Conservation (phyloP, 805 yeast species). For the Candida maesae region DNA sequence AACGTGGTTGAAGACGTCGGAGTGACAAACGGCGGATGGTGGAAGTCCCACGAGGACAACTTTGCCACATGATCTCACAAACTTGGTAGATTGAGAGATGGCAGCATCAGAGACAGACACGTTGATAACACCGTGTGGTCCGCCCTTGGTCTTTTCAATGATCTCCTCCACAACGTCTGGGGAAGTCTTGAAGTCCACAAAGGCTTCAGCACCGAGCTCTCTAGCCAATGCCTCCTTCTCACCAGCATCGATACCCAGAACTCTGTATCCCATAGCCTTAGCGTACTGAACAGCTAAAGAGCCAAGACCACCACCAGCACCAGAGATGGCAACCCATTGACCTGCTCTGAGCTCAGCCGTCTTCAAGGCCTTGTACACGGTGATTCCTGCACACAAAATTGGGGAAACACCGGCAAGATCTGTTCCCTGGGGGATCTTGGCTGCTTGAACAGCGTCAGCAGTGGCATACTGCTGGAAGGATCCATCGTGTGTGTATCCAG, state of each 20-base stretch:
- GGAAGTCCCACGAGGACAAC: conserved; percentile 74
- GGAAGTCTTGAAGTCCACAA: conserved; percentile 52
- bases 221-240: conserved; percentile 39
- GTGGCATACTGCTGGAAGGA: conserved; percentile 88
- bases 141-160: conserved; percentile 56
- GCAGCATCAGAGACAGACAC: conserved; percentile 68
- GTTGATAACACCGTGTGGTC: conserved; percentile 69
- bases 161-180: conserved; percentile 52
- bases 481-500: conserved; percentile 88
- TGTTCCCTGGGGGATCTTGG: conserved; percentile 65
- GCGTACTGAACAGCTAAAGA: conserved; percentile 70
- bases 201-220: conserved; percentile 58
- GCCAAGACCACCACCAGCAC: conserved; percentile 77
- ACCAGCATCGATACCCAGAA: conserved; percentile 65
- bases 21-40: conserved; percentile 64
- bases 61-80: conserved; percentile 62
- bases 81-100: conserved; percentile 52
- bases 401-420: conserved; percentile 78
- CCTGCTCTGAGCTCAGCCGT: conserved; percentile 66
- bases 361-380: conserved; percentile 86
- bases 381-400: conserved; percentile 85
- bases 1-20: conserved; percentile 68
- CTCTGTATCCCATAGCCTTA: conserved; percentile 67
- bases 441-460: conserved; percentile 85
- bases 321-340: conserved; percentile 68